Evolutionary conservation across 371 early-diverging fungal species (phyloP), one percentile per base, ranked within the genome.

Genomic region (Mortierella sp.): DNA sequence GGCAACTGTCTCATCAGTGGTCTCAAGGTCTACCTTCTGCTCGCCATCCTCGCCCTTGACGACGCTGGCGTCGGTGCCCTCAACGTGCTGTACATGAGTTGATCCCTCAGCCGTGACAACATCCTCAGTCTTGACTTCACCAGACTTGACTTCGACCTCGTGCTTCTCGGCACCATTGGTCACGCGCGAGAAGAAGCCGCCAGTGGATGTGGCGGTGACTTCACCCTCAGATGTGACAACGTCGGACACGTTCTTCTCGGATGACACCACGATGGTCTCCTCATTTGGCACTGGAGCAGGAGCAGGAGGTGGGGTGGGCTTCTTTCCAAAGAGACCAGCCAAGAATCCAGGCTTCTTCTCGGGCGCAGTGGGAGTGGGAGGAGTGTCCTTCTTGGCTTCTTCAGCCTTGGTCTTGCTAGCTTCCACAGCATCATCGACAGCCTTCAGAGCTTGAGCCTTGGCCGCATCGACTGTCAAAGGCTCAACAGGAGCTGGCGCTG

Each of bases 281-380:
- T 76, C 77, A 25, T 63, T 68, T 2, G 63, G 59, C 24, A 62
- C 48, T 10, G 77, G 56, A 7, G 66, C 64, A 24, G 77, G 70
- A 31, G 77, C 52, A 29, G 77, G 51, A 24, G 60, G 14, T 48
- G 4, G 25, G 24, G 39, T 69, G 31, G 77, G 77, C 43, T 76
- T 76, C 62, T 69, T 76, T 27, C 24, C 34, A 39, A 76, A 76
- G 43, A 76, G 77, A 2, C 49, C 28, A 14, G 64, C 69, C 19
- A 76, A 45, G 77, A 76, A 76, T 10, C 65, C 29, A 3, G 65
- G 77, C 59, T 76, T 76, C 69, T 69, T 76, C 64, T 76, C 77
- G 6, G 69, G 63, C 16, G 62, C 31, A 1, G 77, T 61, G 17
- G 70, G 64, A 13, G 77, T n/a, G 9, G 66, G 50, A 3, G 77